A percentile compares a stretch with the other conserved stretches of the same genome.
These are phyloP conservation scores for Citrus sinensis DNA, from an alignment of 345 rosid genomes.

Conservation along the genomic window DVS_A1.0 CM039164.1:10801501-10802000, in stretches of 20 bases:
- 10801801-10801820: background rate
- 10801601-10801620: background rate
- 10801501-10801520: background rate
- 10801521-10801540: background rate
- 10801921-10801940: background rate
- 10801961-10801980: background rate
- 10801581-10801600: background rate
- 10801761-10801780: background rate
- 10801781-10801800: too few relatives aligned
- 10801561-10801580: background rate
- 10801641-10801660: background rate
- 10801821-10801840: background rate
- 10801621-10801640: background rate
- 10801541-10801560: background rate
- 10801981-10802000: too few relatives aligned
- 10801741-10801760: background rate
- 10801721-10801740: background rate
- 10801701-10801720: background rate
- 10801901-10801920: background rate
- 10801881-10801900: background rate
- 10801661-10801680: background rate
- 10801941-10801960: too few relatives aligned
- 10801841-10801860: background rate
- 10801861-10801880: too few relatives aligned
- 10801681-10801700: background rate